Percentiles rank a stretch among this genome's conserved stretches.
These are phyloP conservation scores for Vicia sativa DNA, from an alignment of 306 rosid genomes.

Conservation along the genomic window DNA sequence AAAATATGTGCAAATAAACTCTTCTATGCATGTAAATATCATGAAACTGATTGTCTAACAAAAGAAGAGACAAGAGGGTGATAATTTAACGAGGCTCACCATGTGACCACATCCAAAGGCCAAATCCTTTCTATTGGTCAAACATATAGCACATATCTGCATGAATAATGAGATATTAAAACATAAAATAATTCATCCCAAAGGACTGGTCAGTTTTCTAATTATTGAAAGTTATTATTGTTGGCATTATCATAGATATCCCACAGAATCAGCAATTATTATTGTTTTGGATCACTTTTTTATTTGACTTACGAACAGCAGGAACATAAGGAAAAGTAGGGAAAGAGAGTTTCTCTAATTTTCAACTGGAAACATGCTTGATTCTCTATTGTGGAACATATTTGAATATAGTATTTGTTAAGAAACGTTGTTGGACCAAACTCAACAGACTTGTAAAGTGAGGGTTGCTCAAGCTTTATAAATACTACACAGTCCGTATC, in stretches of 20 bases:
- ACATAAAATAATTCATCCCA: background rate
- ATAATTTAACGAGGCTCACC: constrained; percentile 56
- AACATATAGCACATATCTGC: constrained; percentile 81
- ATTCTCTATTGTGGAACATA: too few relatives aligned
- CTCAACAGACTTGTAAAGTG: too few relatives aligned
- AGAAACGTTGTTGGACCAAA: too few relatives aligned
- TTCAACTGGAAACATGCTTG: too few relatives aligned
- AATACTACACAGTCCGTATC: too few relatives aligned
- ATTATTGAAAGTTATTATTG: background rate
- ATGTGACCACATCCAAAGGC: constrained; percentile 90
- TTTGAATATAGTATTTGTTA: too few relatives aligned
- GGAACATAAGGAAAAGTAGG: too few relatives aligned
- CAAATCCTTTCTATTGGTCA: constrained; percentile 68
- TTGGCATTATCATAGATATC: constrained; percentile 1
- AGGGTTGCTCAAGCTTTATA: too few relatives aligned
- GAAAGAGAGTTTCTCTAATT: too few relatives aligned
- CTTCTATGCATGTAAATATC: constrained; percentile 17
- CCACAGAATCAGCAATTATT: background rate
- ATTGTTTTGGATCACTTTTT: too few relatives aligned
- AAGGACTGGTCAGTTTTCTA: background rate
- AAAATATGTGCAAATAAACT: background rate
- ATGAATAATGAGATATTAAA: constrained; percentile 26
- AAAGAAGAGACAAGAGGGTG: background rate
- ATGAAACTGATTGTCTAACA: background rate
- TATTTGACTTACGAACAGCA: too few relatives aligned